Conservation (phyloP, 805 yeast genomes). For the Myxozyma melibiosi region DNA sequence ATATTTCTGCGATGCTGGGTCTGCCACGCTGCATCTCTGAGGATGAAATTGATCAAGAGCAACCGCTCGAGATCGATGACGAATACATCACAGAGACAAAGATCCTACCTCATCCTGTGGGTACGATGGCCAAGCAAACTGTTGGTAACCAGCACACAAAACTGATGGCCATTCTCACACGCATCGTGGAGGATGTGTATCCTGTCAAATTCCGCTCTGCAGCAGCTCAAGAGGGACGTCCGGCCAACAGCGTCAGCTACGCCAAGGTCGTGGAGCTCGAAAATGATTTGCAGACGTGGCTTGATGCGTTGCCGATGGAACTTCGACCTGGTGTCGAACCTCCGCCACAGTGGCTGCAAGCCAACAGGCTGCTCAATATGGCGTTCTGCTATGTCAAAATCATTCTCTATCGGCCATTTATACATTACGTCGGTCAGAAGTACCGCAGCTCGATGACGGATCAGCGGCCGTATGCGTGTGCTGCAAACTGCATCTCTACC, state of each 20-base stretch:
- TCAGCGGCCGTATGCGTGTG: constrained; percentile 67
- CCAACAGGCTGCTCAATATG: constrained; percentile 61
- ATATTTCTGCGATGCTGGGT: constrained; percentile 84
- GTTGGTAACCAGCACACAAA: constrained; percentile 86
- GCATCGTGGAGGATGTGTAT: constrained; percentile 70
- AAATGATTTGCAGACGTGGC: constrained; percentile 69
- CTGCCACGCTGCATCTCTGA: constrained; percentile 75
- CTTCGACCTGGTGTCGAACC: constrained; percentile 73
- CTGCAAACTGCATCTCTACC: constrained; percentile 79
- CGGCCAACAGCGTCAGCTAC: constrained; percentile 31
- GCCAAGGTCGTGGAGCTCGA: constrained; percentile 63
- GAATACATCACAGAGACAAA: constrained; percentile 76
- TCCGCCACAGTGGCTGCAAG: constrained; percentile 64
- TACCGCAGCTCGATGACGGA: constrained; percentile 45
- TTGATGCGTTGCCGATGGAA: constrained; percentile 66
- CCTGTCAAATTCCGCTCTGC: constrained; percentile 55
- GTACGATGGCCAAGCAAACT: constrained; percentile 50
- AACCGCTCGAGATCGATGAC: constrained; percentile 84
- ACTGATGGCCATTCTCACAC: constrained; percentile 67
- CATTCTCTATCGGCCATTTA: constrained; percentile 82
- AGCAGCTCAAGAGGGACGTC: constrained; percentile 9
- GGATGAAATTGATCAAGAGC: constrained; percentile 83
- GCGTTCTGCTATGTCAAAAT: constrained; percentile 65
- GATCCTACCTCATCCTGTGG: constrained; percentile 53
- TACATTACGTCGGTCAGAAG: constrained; percentile 74